Evolutionary conservation across 495 filamentous ascomycete genomes (phyloP), one percentile per base, ranked within the genome.

Genomic region (Immersiella caudata): DNA sequence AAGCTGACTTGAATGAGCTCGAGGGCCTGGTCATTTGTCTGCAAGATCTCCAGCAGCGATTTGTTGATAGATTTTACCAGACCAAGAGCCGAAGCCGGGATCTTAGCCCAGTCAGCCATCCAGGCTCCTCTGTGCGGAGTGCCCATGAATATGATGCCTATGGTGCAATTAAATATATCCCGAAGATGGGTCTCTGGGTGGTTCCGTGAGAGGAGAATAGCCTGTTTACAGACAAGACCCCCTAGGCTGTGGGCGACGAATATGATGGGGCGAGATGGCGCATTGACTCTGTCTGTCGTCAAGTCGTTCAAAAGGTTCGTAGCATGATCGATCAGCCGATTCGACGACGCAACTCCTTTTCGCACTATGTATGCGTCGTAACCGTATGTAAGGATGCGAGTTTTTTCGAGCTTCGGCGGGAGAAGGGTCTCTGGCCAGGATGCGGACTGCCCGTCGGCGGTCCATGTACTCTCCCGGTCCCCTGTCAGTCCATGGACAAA

Each of bases 191-290:
- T 12, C 29, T 75, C 73, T 20, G 33, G 59, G 64, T 63, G 62
- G 62, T 58, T 65, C 36, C 62, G 61, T 18, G 71, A 70, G 26
- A 66, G 64, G 1, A 73, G 64, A 52, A 71, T 64, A 56, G 67
- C 74, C 46, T 71, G 6, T 50, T 83, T 72, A 68, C 75, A 79
- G 18, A 84, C 78, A 0, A 85, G 75, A 49, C 83, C 81, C 36
- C 66, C 70, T 54, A 85, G 78, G 52, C 72, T 78, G 20, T 76
- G 70, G 69, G 64, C 80, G 33, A 77, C 65, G 26, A 77, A 73
- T 24, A 77, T 68, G 27, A 76, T 64, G 24, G 73, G 72, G 9
- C 70, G 74, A 50, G 36, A 65, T 18, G 70, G 33, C 16, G 62
- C 65, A 20, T 61, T 50, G 60, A 8, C n/a, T 49, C 65, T 66